Conservation (phyloP, 768 basidiomycete species). For the Roridomyces roridus region DNA sequence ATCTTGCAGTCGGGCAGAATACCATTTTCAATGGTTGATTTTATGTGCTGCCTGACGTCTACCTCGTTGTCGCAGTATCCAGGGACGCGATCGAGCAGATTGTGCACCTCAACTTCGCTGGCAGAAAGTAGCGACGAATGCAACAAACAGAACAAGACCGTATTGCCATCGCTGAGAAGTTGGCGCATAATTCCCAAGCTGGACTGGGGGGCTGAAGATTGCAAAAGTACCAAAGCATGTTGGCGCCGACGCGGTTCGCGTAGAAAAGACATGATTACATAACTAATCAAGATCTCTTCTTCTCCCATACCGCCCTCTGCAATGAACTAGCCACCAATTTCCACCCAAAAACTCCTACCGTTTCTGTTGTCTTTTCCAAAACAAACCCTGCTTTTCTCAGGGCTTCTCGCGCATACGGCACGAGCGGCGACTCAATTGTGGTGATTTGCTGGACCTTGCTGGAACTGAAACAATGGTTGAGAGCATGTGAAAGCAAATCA, state of each 20-base stretch:
- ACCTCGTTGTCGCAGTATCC: conserved; percentile 50
- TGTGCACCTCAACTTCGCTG: conserved; percentile 46
- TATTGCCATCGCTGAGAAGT: conserved; percentile 39
- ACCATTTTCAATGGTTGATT: conserved; percentile 50
- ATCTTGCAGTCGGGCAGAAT: conserved; percentile 6
- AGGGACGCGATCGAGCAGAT: conserved; percentile 58
- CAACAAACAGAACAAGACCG: conserved; percentile 64
- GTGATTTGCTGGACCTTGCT: conserved; percentile 50
- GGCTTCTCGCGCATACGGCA: conserved; percentile 52
- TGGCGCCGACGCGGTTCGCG: conserved; percentile 22
- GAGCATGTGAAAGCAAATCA: conserved; percentile 68
- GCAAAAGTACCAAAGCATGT: conserved; percentile 58
- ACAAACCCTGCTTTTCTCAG: conserved; percentile 57
- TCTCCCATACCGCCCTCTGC: conserved; percentile 54
- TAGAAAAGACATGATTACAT: conserved; percentile 17
- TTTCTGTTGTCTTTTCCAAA: conserved; percentile 47
- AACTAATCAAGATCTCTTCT: conserved; percentile 20
- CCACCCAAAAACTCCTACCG: conserved; percentile 66
- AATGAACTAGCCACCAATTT: conserved; percentile 50
- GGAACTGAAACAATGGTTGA: conserved; percentile 59
- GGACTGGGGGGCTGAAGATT: conserved; percentile 66
- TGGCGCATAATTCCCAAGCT: conserved; percentile 60
- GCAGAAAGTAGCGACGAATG: conserved; percentile 57
- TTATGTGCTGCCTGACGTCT: conserved; percentile 44
- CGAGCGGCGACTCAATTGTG: conserved; percentile 54